Evolutionary conservation across 495 filamentous ascomycete genomes (phyloP), one percentile per base, ranked within the genome.

Genomic region (Aspergillus cavernicola): DNA sequence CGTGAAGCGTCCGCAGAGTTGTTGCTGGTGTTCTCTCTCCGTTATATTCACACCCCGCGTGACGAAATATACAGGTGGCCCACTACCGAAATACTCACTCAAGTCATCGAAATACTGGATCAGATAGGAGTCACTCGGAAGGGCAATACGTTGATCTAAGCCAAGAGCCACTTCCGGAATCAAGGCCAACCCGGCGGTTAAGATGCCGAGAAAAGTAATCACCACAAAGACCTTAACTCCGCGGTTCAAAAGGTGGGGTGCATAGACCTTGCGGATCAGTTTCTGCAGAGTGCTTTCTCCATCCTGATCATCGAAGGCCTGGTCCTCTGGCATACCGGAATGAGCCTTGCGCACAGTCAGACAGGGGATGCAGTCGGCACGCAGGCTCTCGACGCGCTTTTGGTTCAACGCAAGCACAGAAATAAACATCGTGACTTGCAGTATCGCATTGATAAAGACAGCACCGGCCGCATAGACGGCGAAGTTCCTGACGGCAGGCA

Each of bases 401-500:
- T 98, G 93, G 61, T 97, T 97, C 45, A 96, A 77, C 22, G 90
- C 84, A 12, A 98, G 81, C 2, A 97, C 87, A 11, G 93, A 86
- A 33, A 97, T 80, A 59, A 98, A 98, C 84, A 97, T 92, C 8
- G 93, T 98, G 48, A 97, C 83, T 65, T 98, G 93, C 18, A 98
- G 71, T 26, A 97, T 61, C 6, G 95, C 93, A 62, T 98, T 98
- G 76, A 98, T 92, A 59, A 97, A 86, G 10, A 98, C 95, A 6
- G 93, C 93, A 29, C 93, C 93, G 13, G 93, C 91, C 1, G 93
- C 93, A 68, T 98, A 98, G 26, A 91, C 83, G 10, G 93, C 93
- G 67, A 98, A 98, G 64, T 98, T 98, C 48, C 89, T 81, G 31
- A 98, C 93, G 1, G 93, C 93, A 11, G 93, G 93, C 93, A 98